Conservation (phyloP, 192 early-diverging fungal genomes). For the Helicostylum pulchrum region DNA sequence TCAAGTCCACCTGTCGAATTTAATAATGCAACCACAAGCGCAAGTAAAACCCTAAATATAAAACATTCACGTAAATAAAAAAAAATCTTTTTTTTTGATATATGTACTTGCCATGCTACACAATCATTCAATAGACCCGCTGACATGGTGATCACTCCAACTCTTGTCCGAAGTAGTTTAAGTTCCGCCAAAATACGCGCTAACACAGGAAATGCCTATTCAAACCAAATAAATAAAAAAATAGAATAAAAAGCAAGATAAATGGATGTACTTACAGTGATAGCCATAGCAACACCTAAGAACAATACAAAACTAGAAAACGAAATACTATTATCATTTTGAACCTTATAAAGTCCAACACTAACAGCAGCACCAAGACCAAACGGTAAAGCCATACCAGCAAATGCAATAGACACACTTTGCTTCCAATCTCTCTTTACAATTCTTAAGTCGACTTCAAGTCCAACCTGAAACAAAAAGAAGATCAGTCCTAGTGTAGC, state of each 20-base stretch:
- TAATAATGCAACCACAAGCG: conserved; percentile 82
- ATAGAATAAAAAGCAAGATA: background rate
- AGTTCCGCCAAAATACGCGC: conserved; percentile 90
- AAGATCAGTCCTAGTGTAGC: conserved; percentile 88
- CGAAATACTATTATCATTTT: conserved; percentile 39
- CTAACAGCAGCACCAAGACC: conserved; percentile 70
- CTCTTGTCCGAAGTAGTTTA: conserved; percentile 74
- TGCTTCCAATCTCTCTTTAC: conserved; percentile 53
- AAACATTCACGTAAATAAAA: background rate
- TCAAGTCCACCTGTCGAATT: conserved; percentile 68
- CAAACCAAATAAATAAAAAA: background rate
- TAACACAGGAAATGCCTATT: conserved; percentile 86
- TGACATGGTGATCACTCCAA: conserved; percentile 82
- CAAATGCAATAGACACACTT: conserved; percentile 63
- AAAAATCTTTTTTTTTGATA: conserved; percentile 9
- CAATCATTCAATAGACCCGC: conserved; percentile 87
- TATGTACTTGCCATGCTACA: conserved; percentile 71
- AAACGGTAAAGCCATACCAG: conserved; percentile 85
- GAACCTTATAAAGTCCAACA: conserved; percentile 62
- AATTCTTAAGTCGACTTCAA: conserved; percentile 73
- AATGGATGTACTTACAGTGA: conserved; percentile 55
- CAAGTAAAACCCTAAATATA: conserved; percentile 49
- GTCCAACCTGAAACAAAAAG: conserved; percentile 84
- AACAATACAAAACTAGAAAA: conserved; percentile 83
- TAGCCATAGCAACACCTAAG: conserved; percentile 86